Base-by-base conservation (phyloP, 805 yeast genomes). In the Debaryomyces hansenii region DNA sequence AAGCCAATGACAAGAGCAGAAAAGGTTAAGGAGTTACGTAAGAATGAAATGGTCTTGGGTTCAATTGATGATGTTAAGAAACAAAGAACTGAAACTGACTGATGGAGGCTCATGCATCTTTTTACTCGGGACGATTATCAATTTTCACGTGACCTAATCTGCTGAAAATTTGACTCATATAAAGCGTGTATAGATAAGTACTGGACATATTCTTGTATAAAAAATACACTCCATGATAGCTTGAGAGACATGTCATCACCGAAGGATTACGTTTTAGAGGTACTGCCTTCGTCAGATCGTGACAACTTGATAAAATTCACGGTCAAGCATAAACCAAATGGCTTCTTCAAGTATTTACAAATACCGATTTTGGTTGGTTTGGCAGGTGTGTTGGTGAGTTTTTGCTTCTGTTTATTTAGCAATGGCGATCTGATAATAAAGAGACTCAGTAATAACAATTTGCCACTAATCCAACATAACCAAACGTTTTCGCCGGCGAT, bases 11-110 rank as follows among this genome's bases (percentile, higher is more conserved):
- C 83, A 48, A 62, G 78, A 49, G 67, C 70, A 18, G 80, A 83
- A 56, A 72, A 72, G 50, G 57, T 78, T 50, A 72, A 77, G 62
- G 69, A 82, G 66, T 73, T 84, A 59, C 72, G 91, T 50, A 79
- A 77, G 65, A 81, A 85, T 53, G 94, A 87, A 61, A 79, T 77
- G 48, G 88, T 87, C 50, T 73, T 88, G 42, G 95, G 95, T 9
- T 40, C 50, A 9, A 47, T 47, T 21, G 50, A 47, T 9, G 50
- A 62, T 37, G 58, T 63, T 29, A 69, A 68, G 56, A 55, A 53
- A 38, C 55, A 52, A 51, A 42, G 53, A 44, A 27, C 32, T n/a
- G 38, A 31, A 31, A 41, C 41, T 40, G 52, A 46, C 9, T 34
- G 34, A 41, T 9, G 20, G 14, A 18, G 27, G 29, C 24, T 24